Base-by-base conservation (phyloP, 2,329 filamentous ascomycete species). In the Ophiostoma sp. region DNA sequence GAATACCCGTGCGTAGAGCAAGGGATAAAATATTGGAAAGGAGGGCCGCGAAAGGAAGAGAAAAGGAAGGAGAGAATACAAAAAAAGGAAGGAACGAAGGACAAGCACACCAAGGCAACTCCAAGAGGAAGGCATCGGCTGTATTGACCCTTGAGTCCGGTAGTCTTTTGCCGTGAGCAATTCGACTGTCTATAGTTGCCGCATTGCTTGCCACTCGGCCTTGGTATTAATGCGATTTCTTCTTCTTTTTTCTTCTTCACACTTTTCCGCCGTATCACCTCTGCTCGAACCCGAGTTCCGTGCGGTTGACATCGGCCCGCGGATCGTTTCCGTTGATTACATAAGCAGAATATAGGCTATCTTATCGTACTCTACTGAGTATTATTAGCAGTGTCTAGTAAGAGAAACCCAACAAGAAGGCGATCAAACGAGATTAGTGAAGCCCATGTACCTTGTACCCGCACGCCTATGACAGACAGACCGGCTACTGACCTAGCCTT, bases 261-360 rank as follows among this genome's bases (percentile, higher is more conserved):
- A 17, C n/a, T 17, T 54, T n/a, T n/a, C n/a, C n/a, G n/a, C 48
- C 48, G 15, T 20, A 17, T 48, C 4, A 48, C 6, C 10, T n/a
- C 44, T 48, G 3, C 13, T 6, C 10, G 6, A 54, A 54, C 20
- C 48, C 48, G n/a, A 23, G 48, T 27, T 27, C 52, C 52, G 52
- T 57, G 52, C 52, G 52, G 52, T 57, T 57, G 52, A 57, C 52
- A 27, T 57, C 52, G 52, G 52, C 52, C 23, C 52, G 52, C 20
- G 52, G 52, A 57, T 17, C 10, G 11, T 6, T 57, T 57, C 52
- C 52, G 52, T 57, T 11, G 52, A 57, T 57, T 57, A 57, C 27
- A 10, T 57, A 57, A 57, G 6, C 52, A 6, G 13, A 0, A 27
- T 13, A 57, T 27, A 54, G 3, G 52, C 52, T 57, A 57, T 57